Evolutionary conservation across 164 flowering plant species (phyloP), one percentile per base, ranked within the genome.

Genomic region (Aristolochia californica): DNA sequence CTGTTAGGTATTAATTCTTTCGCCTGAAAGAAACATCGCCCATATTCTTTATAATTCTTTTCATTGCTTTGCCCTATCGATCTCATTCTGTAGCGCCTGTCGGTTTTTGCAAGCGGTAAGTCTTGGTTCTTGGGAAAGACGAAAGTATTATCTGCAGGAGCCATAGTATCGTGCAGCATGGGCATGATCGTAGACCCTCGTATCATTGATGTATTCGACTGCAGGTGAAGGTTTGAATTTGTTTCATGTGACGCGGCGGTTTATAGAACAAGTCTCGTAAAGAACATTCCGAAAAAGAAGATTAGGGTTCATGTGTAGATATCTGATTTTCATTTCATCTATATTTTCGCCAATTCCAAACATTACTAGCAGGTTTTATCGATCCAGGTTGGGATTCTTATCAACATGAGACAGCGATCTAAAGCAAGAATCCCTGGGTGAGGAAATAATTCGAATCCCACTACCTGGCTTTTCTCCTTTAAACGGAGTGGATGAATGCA

Each of bases 361-460:
- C 51, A 48, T 48, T 16, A 48, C 51, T 2, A 4, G 51, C 51
- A 48, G 67, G 53, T 13, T 48, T 55, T 68, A 59, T 62, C 67
- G 48, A 48, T 67, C 76, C 70, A 68, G 69, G 61, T 62, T 67
- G 68, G 62, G 76, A 79, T 77, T 71, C 78, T 73, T 75, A 77
- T 80, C 77, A 66, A 62, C 75, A 75, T 56, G 56, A 58, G 78
- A 77, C 63, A 69, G 66, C 61, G 79, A 73, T 60, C n/a, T 73
- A 65, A 64, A 60, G 52, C 61, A 34, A 65, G 77, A 73, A 69
- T 68, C 76, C 20, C 5, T 23, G 30, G 14, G 17, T 52, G 30
- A 22, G 55, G 24, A 16, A 52, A 52, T 23, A 11, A 23, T 52
- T 22, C 55, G 28, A 30, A 22, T 52, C 55, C 55, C 28, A 11